phyloP scores from a whole-genome alignment of 768 basidiomycete genomes.

The Neoboletus magnificus region DNA sequence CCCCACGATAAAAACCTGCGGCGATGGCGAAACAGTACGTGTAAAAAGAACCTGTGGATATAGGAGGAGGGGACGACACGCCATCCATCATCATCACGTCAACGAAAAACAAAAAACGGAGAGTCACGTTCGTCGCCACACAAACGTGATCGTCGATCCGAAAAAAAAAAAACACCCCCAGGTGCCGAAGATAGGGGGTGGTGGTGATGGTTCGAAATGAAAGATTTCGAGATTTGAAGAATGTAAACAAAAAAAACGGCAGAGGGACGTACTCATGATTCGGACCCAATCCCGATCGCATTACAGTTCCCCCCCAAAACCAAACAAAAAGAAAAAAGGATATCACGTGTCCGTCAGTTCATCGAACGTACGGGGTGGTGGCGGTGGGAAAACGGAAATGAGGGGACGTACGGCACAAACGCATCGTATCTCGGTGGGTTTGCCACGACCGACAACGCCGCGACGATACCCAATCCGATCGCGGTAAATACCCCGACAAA shows the following conservation, averaged over 20 bases:
- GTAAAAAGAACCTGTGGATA: no score
- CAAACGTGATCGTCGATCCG: conserved; percentile 22
- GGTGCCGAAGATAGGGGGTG: neutral
- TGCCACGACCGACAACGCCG: conserved; percentile 42
- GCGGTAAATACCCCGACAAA: conserved; percentile 57
- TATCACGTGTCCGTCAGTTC: neutral
- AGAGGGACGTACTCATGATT: neutral
- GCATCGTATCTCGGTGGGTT: conserved; percentile 32
- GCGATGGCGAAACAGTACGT: conserved; percentile 36
- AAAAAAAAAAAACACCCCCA: conserved; percentile 6
- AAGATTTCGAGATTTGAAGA: no score
- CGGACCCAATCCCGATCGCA: conserved; percentile 22
- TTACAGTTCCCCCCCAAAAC: conserved; percentile 19
- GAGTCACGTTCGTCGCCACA: conserved; percentile 10
- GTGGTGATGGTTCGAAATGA: no score
- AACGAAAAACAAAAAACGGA: no score
- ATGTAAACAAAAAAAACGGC: no score
- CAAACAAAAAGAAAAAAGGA: neutral
- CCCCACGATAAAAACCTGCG: conserved; percentile 42
- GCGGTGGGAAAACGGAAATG: neutral
- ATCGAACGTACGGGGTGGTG: no score
- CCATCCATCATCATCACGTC: no score
- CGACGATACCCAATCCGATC: conserved; percentile 47
- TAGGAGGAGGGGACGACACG: no score
- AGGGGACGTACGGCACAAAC: conserved; percentile 18